Evolutionary conservation across 306 rosid species (phyloP), one percentile per base, ranked within the genome.

Genomic region (Sophora flavescens): DNA sequence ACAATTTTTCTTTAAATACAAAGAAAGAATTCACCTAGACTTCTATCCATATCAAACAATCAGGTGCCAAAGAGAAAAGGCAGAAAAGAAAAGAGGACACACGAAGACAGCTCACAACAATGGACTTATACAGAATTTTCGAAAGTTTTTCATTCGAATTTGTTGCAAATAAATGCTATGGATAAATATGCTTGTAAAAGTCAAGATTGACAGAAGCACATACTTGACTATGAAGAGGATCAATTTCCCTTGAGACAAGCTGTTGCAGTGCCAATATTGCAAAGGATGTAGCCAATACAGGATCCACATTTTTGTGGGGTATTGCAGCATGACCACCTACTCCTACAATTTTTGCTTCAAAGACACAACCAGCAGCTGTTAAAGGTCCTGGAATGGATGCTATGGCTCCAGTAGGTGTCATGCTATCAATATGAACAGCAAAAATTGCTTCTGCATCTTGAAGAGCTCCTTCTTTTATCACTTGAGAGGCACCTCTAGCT

Each of bases 261-360:
- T 87, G 92, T 74, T 91, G 97, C 77, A 89, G 68, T 44, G 97
- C 85, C 78, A 86, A 62, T 81, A 91, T 84, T 57, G 92, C 83
- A 70, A 87, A 84, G 42, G 94, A 86, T 26, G 92, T 77, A 74
- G 97, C 94, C 51, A 89, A 75, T 48, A 88, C n/a, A 17, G 97
- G 92, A 63, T 91, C 97, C 2, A 81, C 72, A 67, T 14, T 74
- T 6, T 8, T 0, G 63, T 89, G 89, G 14, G 97, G 97, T 2
- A 2, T 15, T 13, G 91, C 94, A 70, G 92, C 94, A 81, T 86
- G 89, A 68, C 91, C 94, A 9, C 89, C 92, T 66, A 68, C 69
- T 33, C 97, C 92, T 6, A 57, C 83, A 41, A 87, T 84, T 78
- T 75, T 84, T 54, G 86, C 94, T 42, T 84, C 84, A 73, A 91